Percentiles rank a stretch among this genome's conserved stretches.
These are phyloP conservation scores for Sporodiniella umbellata DNA, from an alignment of 371 early-diverging fungal genomes.

Conservation along the genomic window DNA sequence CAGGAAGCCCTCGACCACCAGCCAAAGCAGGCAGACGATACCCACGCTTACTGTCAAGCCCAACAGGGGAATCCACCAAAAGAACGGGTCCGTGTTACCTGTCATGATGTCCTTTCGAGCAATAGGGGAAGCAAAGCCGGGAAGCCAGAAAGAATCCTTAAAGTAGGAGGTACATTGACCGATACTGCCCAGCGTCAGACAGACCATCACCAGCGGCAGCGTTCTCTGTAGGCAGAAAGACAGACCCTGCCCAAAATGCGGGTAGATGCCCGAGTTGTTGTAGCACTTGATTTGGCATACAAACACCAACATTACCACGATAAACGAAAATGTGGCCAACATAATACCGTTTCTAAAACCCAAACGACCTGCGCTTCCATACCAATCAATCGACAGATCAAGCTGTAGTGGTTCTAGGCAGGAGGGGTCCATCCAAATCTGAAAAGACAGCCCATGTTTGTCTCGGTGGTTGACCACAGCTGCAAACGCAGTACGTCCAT, in stretches of 20 bases:
- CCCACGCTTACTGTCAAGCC: constrained; percentile 54
- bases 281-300: constrained; percentile 62
- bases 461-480: constrained; percentile 30
- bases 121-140: constrained; percentile 25
- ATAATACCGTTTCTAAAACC: constrained; percentile 75
- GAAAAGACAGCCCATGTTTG: constrained; percentile 55
- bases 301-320: constrained; percentile 61
- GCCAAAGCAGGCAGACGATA: constrained; percentile 50
- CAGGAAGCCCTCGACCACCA: constrained; percentile 23
- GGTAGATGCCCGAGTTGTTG: constrained; percentile 49
- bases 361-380: constrained; percentile 70
- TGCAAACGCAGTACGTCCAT: constrained; percentile 68
- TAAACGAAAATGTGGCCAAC: constrained; percentile 62
- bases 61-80: constrained; percentile 61
- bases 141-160: constrained; percentile 18
- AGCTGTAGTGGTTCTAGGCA: constrained; percentile 52
- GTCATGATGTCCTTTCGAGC: constrained; percentile 44
- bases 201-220: constrained; percentile 29
- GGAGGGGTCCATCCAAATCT: constrained; percentile 69
- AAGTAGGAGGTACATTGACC: constrained; percentile 24
- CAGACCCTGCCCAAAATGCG: constrained; percentile 50
- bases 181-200: constrained; percentile 29
- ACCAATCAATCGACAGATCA: constrained; percentile 64
- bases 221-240: constrained; percentile 34
- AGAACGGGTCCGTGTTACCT: constrained; percentile 58